Evolutionary conservation across 2,329 filamentous ascomycete genomes (phyloP), one percentile per base, ranked within the genome.

Genomic region (Verticillium albo-atrum): DNA sequence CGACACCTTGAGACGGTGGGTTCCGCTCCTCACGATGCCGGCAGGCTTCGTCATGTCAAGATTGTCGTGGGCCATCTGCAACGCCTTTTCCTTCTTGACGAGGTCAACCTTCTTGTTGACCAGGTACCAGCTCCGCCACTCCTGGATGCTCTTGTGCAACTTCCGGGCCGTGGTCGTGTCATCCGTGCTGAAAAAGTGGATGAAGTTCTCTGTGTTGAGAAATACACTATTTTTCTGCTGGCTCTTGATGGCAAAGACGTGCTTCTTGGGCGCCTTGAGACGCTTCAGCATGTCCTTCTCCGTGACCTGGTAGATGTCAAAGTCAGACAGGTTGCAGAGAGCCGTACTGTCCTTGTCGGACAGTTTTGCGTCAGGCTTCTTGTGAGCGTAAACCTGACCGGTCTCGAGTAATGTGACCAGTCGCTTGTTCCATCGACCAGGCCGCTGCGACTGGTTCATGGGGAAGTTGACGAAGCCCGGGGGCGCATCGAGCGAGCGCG

Each of bases 91-190:
- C 61, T 69, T 71, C 54, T 67, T 70, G 58, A 82, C 81, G 20
- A 87, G 62, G 55, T 75, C 72, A 5, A 75, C 85, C 69, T 89
- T 82, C 62, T 87, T 86, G 66, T 91, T 88, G 51, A 91, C 89
- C 7, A 97, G 76, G 68, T 97, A 97, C 92, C 92, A 97, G 72
- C 91, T 96, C 60, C 94, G 85, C 93, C 93, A 97, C 42, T 77
- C 77, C 62, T 97, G 92, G 1, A 96, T 81, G 26, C 82, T 81
- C 17, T 82, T 79, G 68, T 89, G 87, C 75, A 94, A 97, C 15
- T 78, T 76, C n/a, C 82, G 80, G 1, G 90, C 91, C 1, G 87
- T 73, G 1, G 77, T 71, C 5, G 82, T 77, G 66, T 97, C 91
- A 52, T 91, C 91, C 2, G 89, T 91, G 60, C 86, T 89, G 75